A percentile compares a stretch with the other conserved stretches of the same genome.
phyloP scores from a whole-genome alignment of 768 basidiomycete species.

The Strobilomyces echinocephalus region DNA sequence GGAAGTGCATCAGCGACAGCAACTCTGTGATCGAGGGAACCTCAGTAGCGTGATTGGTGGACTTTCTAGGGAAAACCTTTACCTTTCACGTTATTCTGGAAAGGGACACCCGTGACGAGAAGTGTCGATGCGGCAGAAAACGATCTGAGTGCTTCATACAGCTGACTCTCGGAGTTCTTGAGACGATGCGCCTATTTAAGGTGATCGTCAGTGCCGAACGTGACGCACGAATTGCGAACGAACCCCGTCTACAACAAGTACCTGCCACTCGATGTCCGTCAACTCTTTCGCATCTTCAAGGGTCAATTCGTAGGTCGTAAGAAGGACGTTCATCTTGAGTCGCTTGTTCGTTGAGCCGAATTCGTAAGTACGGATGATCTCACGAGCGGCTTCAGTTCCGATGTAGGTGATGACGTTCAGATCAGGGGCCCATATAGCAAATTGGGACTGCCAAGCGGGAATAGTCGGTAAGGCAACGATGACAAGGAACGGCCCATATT shows the following conservation, averaged over 20 bases:
- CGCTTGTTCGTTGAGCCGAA: slow-evolving; percentile 86
- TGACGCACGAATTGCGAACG: slow-evolving; percentile 14
- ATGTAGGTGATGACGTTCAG: slow-evolving; percentile 97
- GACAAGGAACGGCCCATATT: slow-evolving; percentile 96
- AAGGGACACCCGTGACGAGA: slow-evolving; percentile 95
- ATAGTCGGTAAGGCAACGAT: slow-evolving; percentile 98
- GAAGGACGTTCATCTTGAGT: slow-evolving; percentile 92
- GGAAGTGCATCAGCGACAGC: slow-evolving; percentile 96
- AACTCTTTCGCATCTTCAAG: slow-evolving; percentile 87
- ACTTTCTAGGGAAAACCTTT: slow-evolving; percentile 15
- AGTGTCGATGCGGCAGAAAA: slow-evolving; percentile 90
- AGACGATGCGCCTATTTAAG: slow-evolving; percentile 79
- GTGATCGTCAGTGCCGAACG: slow-evolving; percentile 14
- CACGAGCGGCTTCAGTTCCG: slow-evolving; percentile 80
- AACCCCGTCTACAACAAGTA: slow-evolving; percentile 93
- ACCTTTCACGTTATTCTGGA: slow-evolving; percentile 99
- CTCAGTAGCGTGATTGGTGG: slow-evolving; percentile 6
- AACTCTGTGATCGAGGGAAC: slow-evolving; percentile 59
- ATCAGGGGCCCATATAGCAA: slow-evolving; percentile 92
- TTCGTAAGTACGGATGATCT: slow-evolving; percentile 88
- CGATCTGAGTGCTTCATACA: slow-evolving; percentile 88
- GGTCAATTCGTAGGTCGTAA: slow-evolving; percentile 96
- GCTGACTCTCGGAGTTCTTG: slow-evolving; percentile 95
- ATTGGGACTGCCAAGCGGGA: slow-evolving; percentile 96
- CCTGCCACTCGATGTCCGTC: slow-evolving; percentile 95